phyloP scores from a whole-genome alignment of 2,329 filamentous ascomycete genomes.

The Aciculosporium take region DNA sequence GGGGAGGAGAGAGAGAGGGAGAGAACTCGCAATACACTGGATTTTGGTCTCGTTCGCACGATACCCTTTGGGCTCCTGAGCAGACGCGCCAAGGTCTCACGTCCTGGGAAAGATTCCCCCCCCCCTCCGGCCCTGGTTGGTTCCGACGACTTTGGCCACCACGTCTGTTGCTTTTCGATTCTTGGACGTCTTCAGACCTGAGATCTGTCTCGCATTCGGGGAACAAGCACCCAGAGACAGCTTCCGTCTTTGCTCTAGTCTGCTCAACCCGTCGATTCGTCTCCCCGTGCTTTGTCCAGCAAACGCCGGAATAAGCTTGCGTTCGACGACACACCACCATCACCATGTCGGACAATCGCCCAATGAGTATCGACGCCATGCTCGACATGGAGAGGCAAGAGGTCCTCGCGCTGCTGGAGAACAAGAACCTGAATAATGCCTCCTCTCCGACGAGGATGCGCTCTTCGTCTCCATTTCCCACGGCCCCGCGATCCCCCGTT shows the following conservation, averaged over 20 bases:
- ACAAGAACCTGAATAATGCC: slow-evolving; percentile 19
- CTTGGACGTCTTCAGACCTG: too few species aligned
- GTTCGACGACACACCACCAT: neutral
- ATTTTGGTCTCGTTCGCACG: neutral
- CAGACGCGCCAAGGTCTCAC: slow-evolving; percentile 3
- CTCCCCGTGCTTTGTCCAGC: neutral
- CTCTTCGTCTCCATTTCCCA: slow-evolving; percentile 39
- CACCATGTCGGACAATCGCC: slow-evolving; percentile 23
- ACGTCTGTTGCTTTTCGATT: neutral
- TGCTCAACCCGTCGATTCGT: neutral
- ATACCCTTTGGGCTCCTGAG: slow-evolving; percentile 4
- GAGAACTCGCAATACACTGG: too few species aligned
- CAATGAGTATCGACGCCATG: slow-evolving; percentile 63
- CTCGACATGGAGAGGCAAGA: slow-evolving; percentile 66
- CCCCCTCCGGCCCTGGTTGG: slow-evolving; percentile 2
- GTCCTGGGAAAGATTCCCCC: slow-evolving; percentile 1
- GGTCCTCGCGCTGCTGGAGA: slow-evolving; percentile 55
- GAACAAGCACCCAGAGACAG: too few species aligned
- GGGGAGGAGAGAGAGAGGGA: too few species aligned
- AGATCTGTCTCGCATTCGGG: too few species aligned
- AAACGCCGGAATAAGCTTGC: neutral
- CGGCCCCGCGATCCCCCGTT: slow-evolving; percentile 48
- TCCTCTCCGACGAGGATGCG: slow-evolving; percentile 24
- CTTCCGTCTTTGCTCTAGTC: too few species aligned
- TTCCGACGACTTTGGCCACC: neutral